A percentile compares a stretch with the other conserved stretches of the same genome.
phyloP scores from a whole-genome alignment of 1,139 yeast genomes.

The Starmera stellimalicola region DNA sequence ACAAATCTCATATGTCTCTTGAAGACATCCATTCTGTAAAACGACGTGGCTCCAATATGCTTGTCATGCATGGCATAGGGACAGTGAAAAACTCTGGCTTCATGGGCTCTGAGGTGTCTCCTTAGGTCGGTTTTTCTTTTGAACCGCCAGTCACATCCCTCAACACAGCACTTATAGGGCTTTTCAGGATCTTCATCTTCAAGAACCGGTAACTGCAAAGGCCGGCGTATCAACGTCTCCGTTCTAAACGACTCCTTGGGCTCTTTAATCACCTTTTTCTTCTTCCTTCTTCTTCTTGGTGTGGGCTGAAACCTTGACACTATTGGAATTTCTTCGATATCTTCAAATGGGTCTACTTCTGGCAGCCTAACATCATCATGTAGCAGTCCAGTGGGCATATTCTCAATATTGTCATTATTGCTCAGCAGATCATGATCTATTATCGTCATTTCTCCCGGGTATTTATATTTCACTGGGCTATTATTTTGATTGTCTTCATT shows the following conservation, averaged over 20 bases:
- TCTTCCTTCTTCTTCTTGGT: not conserved
- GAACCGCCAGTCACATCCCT: constrained; percentile 56
- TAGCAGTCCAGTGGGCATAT: not conserved
- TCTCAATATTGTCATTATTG: not conserved
- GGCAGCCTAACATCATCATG: not conserved
- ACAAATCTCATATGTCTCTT: constrained; percentile 61
- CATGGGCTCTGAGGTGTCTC: constrained; percentile 56
- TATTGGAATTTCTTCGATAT: not conserved
- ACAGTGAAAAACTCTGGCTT: constrained; percentile 55
- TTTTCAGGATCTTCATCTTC: not conserved
- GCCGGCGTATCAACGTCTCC: not conserved
- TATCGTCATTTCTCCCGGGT: too few species aligned
- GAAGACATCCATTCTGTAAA: constrained; percentile 59
- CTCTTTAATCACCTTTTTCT: not conserved
- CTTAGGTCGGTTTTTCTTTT: constrained; percentile 57
- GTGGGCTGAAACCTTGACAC: not conserved
- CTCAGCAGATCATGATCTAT: not conserved
- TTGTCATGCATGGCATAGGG: constrained; percentile 67
- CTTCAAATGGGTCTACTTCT: not conserved
- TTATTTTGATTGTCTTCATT: too few species aligned
- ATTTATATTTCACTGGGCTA: too few species aligned
- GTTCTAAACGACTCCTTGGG: not conserved
- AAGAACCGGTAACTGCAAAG: not conserved
- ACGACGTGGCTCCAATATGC: constrained; percentile 65
- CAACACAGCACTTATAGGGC: not conserved